Evolutionary conservation across 2,329 filamentous ascomycete genomes (phyloP).

Genomic region (Fusarium sp.): DNA sequence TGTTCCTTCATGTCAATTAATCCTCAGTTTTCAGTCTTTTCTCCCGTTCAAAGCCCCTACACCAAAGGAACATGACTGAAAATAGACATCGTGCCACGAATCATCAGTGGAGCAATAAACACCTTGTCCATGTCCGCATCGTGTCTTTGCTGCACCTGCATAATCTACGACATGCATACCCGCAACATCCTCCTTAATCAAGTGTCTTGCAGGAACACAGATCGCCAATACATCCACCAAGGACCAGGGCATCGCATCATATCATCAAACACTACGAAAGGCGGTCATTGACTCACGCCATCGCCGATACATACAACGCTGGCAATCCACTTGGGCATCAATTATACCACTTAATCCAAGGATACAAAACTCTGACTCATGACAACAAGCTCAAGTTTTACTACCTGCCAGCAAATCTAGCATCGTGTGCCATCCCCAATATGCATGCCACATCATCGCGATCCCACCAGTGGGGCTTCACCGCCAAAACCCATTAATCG

Average conservation of each 20-base stretch:
- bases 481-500: conserved; percentile 13
- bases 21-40: accelerated
- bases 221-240: not conserved
- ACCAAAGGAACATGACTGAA: accelerated
- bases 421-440: conserved; percentile 9
- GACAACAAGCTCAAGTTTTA: not conserved
- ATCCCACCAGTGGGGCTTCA: conserved; percentile 28
- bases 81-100: not conserved
- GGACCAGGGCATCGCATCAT: not conserved
- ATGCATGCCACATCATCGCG: conserved; percentile 25
- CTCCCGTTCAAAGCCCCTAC: accelerated
- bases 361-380: conserved; percentile 11
- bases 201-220: conserved; percentile 1
- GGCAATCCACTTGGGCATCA: conserved; percentile 10
- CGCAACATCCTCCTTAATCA: not conserved
- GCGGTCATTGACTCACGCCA: not conserved
- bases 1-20: not conserved
- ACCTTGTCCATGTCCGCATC: not conserved
- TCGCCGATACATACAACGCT: not conserved
- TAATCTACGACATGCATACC: conserved; percentile 5
- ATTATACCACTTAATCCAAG: conserved; percentile 8
- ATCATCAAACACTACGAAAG: not conserved
- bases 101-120: not conserved
- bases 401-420: conserved; percentile 12
- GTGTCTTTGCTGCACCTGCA: not conserved